These are phyloP conservation scores for Verbascum thapsus DNA, from an alignment of 257 asterid genomes.

Conservation along the genomic window DNA sequence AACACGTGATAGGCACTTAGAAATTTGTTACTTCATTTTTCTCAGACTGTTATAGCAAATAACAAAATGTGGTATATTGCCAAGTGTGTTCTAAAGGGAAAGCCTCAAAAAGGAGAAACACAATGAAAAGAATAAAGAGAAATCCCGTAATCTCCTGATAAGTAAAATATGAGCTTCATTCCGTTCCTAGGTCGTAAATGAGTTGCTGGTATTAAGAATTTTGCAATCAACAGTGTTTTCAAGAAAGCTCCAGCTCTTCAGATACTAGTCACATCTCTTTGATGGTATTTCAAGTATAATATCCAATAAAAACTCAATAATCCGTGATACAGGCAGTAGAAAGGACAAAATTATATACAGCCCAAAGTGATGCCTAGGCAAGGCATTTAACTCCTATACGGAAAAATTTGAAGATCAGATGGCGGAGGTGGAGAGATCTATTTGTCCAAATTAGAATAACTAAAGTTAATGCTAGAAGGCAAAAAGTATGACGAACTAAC, in stretches of 20 bases:
- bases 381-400: background rate
- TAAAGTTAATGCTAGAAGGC: no score
- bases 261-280: background rate
- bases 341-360: background rate
- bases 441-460: no score
- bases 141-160: background rate
- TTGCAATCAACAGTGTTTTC: background rate
- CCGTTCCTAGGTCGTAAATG: background rate
- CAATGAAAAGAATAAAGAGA: background rate
- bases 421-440: no score
- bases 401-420: background rate
- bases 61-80: background rate
- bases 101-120: background rate
- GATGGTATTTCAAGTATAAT: background rate
- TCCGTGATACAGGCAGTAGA: background rate
- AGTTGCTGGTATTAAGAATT: background rate
- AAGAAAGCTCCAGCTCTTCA: background rate
- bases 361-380: background rate
- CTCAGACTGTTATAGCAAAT: background rate
- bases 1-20: background rate
- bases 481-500: background rate
- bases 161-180: no score
- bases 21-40: background rate
- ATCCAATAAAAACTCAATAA: background rate
- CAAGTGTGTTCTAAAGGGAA: background rate